Evolutionary conservation across 148 eudicot genomes (phyloP).

Genomic region (Pharnaceum exiguum): DNA sequence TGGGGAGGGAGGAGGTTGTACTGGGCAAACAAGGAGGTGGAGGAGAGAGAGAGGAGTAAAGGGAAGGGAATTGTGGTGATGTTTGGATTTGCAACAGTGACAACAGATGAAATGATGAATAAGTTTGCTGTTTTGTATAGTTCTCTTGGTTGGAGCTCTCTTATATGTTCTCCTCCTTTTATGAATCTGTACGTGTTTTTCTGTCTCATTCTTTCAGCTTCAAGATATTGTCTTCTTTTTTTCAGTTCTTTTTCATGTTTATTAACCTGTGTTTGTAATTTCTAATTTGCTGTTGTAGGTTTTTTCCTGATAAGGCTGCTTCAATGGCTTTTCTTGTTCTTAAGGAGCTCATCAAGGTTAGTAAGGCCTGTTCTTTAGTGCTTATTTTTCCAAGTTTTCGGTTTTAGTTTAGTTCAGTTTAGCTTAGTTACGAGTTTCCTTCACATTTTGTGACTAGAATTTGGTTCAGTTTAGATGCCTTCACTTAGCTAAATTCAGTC

Average conservation of each 20-base stretch:
- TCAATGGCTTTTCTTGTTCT: constrained; percentile 54
- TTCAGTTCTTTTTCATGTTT: not conserved
- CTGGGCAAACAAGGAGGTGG: not conserved
- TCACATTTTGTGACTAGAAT: too few relatives aligned
- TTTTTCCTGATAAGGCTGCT: constrained; percentile 57
- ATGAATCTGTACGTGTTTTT: constrained; percentile 42
- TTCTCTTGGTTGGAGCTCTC: constrained; percentile 57
- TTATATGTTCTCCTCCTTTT: constrained; percentile 51
- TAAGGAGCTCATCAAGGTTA: constrained; percentile 59
- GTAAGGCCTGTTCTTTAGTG: not conserved
- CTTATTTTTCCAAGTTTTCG: too few relatives aligned
- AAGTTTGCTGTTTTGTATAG: constrained; percentile 31
- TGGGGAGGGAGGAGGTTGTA: constrained; percentile 1
- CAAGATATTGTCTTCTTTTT: not conserved
- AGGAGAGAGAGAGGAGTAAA: constrained; percentile 5
- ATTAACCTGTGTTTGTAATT: not conserved
- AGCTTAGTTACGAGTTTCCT: too few relatives aligned
- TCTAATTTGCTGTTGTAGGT: constrained; percentile 28
- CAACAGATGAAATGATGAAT: constrained; percentile 30
- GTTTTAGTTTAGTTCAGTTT: too few relatives aligned
- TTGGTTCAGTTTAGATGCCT: too few relatives aligned
- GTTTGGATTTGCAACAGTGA: constrained; percentile 49
- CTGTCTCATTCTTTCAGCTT: not conserved
- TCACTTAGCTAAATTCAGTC: too few relatives aligned
- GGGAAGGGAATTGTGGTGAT: constrained; percentile 23